These are phyloP conservation scores for Atractiella rhizophila DNA, from an alignment of 768 basidiomycete genomes.

Conservation along the genomic window DNA sequence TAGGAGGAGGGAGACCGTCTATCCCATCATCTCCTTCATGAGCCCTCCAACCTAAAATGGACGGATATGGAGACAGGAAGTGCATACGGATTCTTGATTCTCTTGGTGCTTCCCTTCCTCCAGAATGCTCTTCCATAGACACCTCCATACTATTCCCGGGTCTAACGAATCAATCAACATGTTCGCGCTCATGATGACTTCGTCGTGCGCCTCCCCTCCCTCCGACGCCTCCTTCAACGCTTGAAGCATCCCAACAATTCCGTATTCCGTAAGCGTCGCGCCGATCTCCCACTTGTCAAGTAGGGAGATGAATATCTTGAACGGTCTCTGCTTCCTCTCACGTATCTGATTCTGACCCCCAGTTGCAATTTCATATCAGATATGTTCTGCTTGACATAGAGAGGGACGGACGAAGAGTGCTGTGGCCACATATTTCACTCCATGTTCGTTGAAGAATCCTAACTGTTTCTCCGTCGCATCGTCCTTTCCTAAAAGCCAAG, in stretches of 20 bases:
- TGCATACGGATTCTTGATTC: constrained; percentile 2
- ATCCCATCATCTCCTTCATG: not conserved
- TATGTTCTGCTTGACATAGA: not conserved
- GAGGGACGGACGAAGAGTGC: constrained; percentile 34
- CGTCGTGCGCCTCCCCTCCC: constrained; percentile 17
- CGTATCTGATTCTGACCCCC: constrained; percentile 39
- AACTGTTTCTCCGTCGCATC: constrained; percentile 51
- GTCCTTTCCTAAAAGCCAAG: constrained; percentile 68
- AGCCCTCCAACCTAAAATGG: not conserved
- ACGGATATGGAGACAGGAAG: not conserved
- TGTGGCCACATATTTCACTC: constrained; percentile 40
- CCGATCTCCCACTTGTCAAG: constrained; percentile 97
- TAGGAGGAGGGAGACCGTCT: constrained; percentile 42
- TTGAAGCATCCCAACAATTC: constrained; percentile 56
- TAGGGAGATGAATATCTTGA: constrained; percentile 83
- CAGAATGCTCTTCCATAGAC: constrained; percentile 28
- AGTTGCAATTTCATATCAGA: constrained; percentile 34
- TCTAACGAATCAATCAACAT: constrained; percentile 83
- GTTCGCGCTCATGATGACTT: constrained; percentile 47
- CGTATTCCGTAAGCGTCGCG: constrained; percentile 42
- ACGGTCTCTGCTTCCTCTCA: constrained; percentile 48
- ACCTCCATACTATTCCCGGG: constrained; percentile 63
- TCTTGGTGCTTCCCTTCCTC: constrained; percentile 6
- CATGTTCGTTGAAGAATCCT: constrained; percentile 39
- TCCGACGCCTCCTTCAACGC: constrained; percentile 37